Evolutionary conservation across 2,329 filamentous ascomycete genomes (phyloP).

Genomic region (Didymella pomorum): DNA sequence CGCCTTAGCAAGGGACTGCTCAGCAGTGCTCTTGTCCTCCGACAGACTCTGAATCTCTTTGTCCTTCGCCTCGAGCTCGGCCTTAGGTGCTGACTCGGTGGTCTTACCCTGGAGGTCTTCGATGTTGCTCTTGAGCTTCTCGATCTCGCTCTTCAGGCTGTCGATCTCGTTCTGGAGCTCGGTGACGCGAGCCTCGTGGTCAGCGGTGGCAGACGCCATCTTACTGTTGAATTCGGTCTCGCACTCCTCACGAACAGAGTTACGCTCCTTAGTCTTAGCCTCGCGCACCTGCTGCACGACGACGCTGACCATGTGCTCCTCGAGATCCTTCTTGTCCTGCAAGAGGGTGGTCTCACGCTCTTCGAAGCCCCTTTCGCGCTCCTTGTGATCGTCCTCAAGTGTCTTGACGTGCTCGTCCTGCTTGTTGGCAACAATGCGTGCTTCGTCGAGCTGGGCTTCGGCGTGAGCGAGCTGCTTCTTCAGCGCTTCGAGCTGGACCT

Average conservation of each 20-base stretch:
- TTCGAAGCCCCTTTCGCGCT: conserved; percentile 42
- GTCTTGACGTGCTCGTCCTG: conserved; percentile 42
- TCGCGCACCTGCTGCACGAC: conserved; percentile 53
- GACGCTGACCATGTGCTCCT: conserved; percentile 54
- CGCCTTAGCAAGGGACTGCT: conserved; percentile 30
- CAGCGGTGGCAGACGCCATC: conserved; percentile 29
- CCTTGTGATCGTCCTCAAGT: conserved; percentile 46
- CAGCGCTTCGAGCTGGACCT: conserved; percentile 45
- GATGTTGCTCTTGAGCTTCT: conserved; percentile 39
- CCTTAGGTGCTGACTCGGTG: conserved; percentile 30
- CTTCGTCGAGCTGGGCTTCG: conserved; percentile 46
- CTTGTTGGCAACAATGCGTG: conserved; percentile 40
- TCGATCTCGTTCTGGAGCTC: conserved; percentile 42
- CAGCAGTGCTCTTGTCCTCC: conserved; percentile 29
- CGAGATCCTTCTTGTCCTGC: conserved; percentile 51
- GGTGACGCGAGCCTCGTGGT: conserved; percentile 32
- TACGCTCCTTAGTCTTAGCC: conserved; percentile 49
- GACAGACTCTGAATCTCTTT: conserved; percentile 36
- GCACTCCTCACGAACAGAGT: conserved; percentile 46
- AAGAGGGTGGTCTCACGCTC: conserved; percentile 41
- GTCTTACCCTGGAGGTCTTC: conserved; percentile 30
- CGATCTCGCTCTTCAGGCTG: conserved; percentile 39
- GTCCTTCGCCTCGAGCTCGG: conserved; percentile 43
- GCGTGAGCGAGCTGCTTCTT: conserved; percentile 41
- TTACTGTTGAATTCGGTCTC: conserved; percentile 45